phyloP scores from a whole-genome alignment of 1,284 basidiomycete genomes.

The Ustanciosporium gigantosporum region DNA sequence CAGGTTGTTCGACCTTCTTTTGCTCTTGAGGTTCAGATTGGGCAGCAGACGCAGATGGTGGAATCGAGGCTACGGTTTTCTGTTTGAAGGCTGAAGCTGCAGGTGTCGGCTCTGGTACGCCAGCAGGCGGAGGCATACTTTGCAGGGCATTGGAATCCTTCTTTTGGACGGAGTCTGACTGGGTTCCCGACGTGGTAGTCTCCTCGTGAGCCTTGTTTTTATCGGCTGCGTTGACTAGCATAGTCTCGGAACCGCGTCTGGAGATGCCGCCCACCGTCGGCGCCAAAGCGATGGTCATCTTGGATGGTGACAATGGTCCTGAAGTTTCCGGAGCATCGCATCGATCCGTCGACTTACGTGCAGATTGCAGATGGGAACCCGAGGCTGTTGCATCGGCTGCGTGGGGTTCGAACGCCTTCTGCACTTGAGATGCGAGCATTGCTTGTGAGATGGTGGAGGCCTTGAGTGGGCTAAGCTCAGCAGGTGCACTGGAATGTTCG shows the following conservation, averaged over 20 bases:
- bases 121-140: constrained; percentile 32
- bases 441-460: constrained; percentile 25
- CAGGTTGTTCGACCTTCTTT: not conserved
- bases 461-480: constrained; percentile 29
- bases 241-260: constrained; percentile 21
- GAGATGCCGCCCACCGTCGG: constrained; percentile 34
- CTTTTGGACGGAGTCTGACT: no score
- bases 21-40: no score
- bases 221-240: constrained; percentile 15
- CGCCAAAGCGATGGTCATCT: constrained; percentile 26
- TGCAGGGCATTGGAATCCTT: not conserved
- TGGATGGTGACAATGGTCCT: constrained; percentile 34
- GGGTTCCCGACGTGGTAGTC: not conserved
- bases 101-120: constrained; percentile 17
- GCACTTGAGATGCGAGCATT: constrained; percentile 18
- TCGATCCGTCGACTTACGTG: no score
- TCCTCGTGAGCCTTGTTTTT: no score
- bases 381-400: not conserved
- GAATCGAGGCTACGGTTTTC: constrained; percentile 1
- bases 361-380: no score
- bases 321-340: constrained; percentile 29
- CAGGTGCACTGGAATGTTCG: constrained; percentile 29
- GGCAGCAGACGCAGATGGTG: no score
- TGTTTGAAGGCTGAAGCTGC: constrained; percentile 28
- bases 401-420: constrained; percentile 11